phyloP scores from a whole-genome alignment of 2,329 filamentous ascomycete species.

The Aspergillus sp. region DNA sequence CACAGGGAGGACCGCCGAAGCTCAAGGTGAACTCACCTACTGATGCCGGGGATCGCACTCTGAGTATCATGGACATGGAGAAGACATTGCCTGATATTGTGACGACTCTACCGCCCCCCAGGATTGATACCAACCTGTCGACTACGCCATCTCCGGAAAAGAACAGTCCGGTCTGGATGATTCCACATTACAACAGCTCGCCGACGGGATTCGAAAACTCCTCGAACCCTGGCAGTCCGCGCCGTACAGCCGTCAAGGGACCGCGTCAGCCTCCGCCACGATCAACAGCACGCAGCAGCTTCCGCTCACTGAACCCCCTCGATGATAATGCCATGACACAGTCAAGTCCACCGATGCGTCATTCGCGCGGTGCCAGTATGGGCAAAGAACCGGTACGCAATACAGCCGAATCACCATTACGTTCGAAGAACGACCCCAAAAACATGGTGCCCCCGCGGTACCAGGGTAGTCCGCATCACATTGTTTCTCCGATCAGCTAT shows the following conservation, averaged over 20 bases:
- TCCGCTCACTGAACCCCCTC: constrained; percentile 18
- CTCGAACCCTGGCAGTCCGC: constrained; percentile 30
- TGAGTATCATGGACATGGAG: constrained; percentile 19
- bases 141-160: constrained; percentile 36
- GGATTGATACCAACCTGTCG: constrained; percentile 21
- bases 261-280: constrained; percentile 33
- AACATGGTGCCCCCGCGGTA: neutral
- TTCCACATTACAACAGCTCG: constrained; percentile 24
- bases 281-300: constrained; percentile 24
- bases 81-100: constrained; percentile 28
- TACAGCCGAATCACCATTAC: constrained; percentile 15
- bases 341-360: constrained; percentile 12
- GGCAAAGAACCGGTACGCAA: constrained; percentile 27
- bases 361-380: constrained; percentile 12
- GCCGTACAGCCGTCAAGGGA: constrained; percentile 35
- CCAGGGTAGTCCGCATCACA: neutral
- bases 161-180: constrained; percentile 27
- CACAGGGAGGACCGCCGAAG: constrained; percentile 27
- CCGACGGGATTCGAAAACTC: constrained; percentile 28
- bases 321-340: constrained; percentile 16
- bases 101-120: constrained; percentile 27
- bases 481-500: neutral
- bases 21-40: constrained; percentile 26
- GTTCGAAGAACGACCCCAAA: neutral
- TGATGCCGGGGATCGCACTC: constrained; percentile 16